phyloP scores from a whole-genome alignment of 805 yeast species.

The Metschnikowia hibisci region DNA sequence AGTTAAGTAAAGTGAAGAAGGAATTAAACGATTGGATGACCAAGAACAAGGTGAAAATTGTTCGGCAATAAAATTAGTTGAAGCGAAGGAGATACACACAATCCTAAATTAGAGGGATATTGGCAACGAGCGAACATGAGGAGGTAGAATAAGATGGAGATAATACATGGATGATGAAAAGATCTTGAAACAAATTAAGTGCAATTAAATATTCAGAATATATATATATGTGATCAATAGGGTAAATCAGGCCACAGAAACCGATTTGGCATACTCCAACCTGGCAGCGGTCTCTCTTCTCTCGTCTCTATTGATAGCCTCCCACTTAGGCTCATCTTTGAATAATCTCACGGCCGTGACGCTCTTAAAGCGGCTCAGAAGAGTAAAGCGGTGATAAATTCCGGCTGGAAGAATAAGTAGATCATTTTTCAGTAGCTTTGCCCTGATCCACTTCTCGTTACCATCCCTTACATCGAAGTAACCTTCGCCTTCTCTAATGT shows the following conservation, averaged over 20 bases:
- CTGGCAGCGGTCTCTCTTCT: constrained; percentile 33
- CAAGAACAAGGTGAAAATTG: constrained; percentile 39
- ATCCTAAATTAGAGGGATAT: not conserved
- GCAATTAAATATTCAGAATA: too few species aligned
- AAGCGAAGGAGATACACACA: not conserved
- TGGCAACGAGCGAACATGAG: too few species aligned
- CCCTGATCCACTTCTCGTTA: constrained; percentile 70
- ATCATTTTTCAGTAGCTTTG: constrained; percentile 61
- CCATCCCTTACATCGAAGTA: constrained; percentile 80
- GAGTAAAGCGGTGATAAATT: constrained; percentile 88
- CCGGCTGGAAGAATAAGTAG: constrained; percentile 82
- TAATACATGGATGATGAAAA: not conserved
- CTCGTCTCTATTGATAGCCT: constrained; percentile 68
- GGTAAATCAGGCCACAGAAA: constrained; percentile 20
- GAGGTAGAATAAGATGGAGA: not conserved
- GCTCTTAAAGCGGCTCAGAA: constrained; percentile 51
- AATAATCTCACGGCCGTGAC: constrained; percentile 80
- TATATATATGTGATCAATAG: not conserved
- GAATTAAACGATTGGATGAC: constrained; percentile 40
- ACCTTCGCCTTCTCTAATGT: constrained; percentile 85
- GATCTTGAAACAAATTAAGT: too few species aligned
- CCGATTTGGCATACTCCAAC: constrained; percentile 28
- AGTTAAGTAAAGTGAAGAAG: constrained; percentile 25
- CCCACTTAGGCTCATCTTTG: constrained; percentile 96
- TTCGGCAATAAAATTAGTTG: constrained; percentile 21